Base-by-base conservation (phyloP, 768 basidiomycete genomes). In the Clitopilus passeckerianus region DNA sequence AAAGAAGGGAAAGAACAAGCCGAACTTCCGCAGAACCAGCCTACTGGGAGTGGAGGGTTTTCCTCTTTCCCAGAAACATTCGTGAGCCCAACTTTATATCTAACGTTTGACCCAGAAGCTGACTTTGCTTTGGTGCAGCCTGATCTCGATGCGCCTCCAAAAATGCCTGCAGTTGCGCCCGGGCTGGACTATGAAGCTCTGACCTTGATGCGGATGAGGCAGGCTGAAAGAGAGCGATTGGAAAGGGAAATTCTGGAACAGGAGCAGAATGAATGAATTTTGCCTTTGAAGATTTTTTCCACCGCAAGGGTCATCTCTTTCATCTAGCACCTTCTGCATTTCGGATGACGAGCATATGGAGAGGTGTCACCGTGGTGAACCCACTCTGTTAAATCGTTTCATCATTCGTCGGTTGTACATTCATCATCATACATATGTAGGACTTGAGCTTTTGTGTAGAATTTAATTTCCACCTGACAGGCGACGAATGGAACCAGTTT, bases 161-260 rank as follows among this genome's bases (percentile, higher is more conserved):
- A 66, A 56, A 41, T 62, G 60, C 23, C 66, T 60, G 62, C 59
- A 18, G 54, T 68, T 18, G 62, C 71, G 20, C 66, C 76, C 10
- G 81, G 81, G 1, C 64, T 93, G 53, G 89, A 93, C 68, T 94
- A 87, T 58, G 92, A 93, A 71, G 84, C 87, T 2, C 67, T 93
- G 60, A 93, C 90, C 0, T 77, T 94, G 34, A 81, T 93, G 79
- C 83, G 91, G 5, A 75, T 95, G 68, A 79, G 91, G 34, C 89
- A 93, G 66, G 90, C 91, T 0, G 92, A 93, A 69, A 79, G 88
- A 37, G 87, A 86, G 62, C 77, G 87, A 46, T 68, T 95, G 23
- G 92, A 93, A 68, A 77, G 82, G 59, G 90, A 92, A 69, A 91
- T 92, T 63, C 70, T 83, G 37, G 89, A 90, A 67, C 80, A 82